phyloP scores from a whole-genome alignment of 345 rosid genomes.

The Kernera saxatilis region DNA sequence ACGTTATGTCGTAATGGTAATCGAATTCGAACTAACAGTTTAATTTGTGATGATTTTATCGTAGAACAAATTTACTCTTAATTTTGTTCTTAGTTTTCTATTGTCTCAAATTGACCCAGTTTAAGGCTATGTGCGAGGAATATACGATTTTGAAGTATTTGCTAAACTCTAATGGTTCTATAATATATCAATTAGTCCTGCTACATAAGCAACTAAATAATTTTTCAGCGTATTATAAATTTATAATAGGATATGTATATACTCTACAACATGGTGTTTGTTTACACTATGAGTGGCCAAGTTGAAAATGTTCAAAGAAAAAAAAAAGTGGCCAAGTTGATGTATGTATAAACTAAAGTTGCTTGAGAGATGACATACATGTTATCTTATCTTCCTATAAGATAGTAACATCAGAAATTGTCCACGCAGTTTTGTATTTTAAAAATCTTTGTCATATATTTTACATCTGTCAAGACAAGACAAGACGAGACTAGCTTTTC shows the following conservation, averaged over 20 bases:
- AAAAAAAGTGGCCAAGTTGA: not conserved
- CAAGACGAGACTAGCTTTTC: not conserved
- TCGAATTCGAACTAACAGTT: not conserved
- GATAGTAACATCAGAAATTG: not conserved
- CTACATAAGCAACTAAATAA: not conserved
- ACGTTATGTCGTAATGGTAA: not conserved
- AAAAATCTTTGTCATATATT: not conserved
- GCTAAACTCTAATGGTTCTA: not conserved
- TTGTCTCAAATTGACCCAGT: not conserved
- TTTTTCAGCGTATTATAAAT: not conserved
- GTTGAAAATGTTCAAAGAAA: no score
- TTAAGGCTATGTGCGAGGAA: not conserved
- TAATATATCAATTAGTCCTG: not conserved
- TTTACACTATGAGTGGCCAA: not conserved
- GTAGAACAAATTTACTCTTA: not conserved
- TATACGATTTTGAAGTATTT: not conserved
- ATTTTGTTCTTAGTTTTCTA: not conserved
- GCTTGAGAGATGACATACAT: not conserved
- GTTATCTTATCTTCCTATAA: not conserved
- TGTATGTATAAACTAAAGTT: not conserved
- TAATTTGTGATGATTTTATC: not conserved
- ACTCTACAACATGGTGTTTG: not conserved
- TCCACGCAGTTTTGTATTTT: constrained; percentile 8
- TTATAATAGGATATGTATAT: not conserved
- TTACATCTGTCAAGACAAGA: not conserved